Evolutionary conservation across 2,329 filamentous ascomycete species (phyloP).

Genomic region (Coniochaeta ligniaria): DNA sequence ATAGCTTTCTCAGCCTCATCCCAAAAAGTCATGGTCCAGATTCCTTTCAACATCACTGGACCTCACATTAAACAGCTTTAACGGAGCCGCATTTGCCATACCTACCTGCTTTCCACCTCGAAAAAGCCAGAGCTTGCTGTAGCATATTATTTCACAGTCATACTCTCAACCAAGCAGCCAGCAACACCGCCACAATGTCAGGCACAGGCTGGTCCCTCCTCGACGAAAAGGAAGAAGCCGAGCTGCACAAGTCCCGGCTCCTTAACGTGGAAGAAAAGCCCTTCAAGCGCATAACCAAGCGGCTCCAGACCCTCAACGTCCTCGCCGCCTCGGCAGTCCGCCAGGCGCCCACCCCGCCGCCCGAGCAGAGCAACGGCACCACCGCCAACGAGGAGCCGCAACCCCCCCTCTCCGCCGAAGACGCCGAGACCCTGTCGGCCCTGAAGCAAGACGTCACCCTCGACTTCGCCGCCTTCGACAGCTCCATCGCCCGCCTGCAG

Average conservation of each 20-base stretch:
- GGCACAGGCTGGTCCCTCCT: slow-evolving; percentile 51
- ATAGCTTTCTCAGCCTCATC: background rate
- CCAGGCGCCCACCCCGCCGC: slow-evolving; percentile 59
- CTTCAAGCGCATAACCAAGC: slow-evolving; percentile 82
- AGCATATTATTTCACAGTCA: background rate
- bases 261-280: slow-evolving; percentile 88
- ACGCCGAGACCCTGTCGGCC: slow-evolving; percentile 50
- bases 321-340: slow-evolving; percentile 46
- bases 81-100: background rate
- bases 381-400: slow-evolving; percentile 18
- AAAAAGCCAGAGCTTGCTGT: background rate
- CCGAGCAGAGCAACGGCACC: slow-evolving; percentile 42
- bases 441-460: slow-evolving; percentile 79
- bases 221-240: slow-evolving; percentile 69
- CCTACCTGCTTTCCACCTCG: background rate
- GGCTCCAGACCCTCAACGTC: slow-evolving; percentile 62
- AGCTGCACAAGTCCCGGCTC: slow-evolving; percentile 80
- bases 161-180: background rate
- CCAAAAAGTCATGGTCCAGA: background rate
- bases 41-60: background rate
- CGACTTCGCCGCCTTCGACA: slow-evolving; percentile 85
- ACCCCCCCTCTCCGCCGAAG: slow-evolving; percentile 10
- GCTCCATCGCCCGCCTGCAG: slow-evolving; percentile 79
- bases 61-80: background rate
- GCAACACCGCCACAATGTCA: background rate